Base-by-base conservation (phyloP, 202 grass and related monocot species). In the Bolboschoenoplectus hybrid region DNA sequence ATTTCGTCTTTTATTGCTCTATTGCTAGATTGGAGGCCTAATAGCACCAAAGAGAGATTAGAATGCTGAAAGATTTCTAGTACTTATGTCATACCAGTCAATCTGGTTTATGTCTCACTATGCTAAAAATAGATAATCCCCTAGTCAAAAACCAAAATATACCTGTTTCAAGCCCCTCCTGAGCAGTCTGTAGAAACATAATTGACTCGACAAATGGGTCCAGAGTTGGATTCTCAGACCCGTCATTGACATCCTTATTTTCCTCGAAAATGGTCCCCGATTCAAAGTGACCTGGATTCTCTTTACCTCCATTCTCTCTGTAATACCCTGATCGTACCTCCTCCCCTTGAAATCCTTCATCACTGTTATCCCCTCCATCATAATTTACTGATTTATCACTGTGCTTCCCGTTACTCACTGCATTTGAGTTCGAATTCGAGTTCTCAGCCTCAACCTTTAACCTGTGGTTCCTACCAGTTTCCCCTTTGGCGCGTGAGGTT, bases 151-250 rank as follows among this genome's bases (percentile, higher is more conserved):
- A 60, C 7, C 39, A 80, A 80, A 80, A 0, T 52, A 34, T 95
- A 93, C 93, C 91, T 67, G 86, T 88, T 87, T 90, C 86, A 52
- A 95, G 89, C 2, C 82, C 91, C 86, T 95, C 89, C 51, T 91
- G 89, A 1, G 91, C 45, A 85, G 68, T 87, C 76, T 93, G 84
- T 80, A 95, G 91, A 9, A 58, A 26, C 64, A 85, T 64, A 53
- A 89, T 57, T 1, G 91, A 91, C 41, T 91, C 75, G 0, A 20
- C 75, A 47, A 49, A 86, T 34, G 63, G 66, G 40, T 93, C 88
- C n/a, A 38, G 77, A 81, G 43, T 50, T 20, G 81, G 88, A 70
- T 66, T 56, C 35, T 70, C 52, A 34, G 49, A 62, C 81, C 53
- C 81, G 26, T 81, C 75, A 53, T 78, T 62, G 2, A 38, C 36